These are phyloP conservation scores for Falciphora oryzae DNA, from an alignment of 2,329 filamentous ascomycete species.

Conservation along the genomic window DNA sequence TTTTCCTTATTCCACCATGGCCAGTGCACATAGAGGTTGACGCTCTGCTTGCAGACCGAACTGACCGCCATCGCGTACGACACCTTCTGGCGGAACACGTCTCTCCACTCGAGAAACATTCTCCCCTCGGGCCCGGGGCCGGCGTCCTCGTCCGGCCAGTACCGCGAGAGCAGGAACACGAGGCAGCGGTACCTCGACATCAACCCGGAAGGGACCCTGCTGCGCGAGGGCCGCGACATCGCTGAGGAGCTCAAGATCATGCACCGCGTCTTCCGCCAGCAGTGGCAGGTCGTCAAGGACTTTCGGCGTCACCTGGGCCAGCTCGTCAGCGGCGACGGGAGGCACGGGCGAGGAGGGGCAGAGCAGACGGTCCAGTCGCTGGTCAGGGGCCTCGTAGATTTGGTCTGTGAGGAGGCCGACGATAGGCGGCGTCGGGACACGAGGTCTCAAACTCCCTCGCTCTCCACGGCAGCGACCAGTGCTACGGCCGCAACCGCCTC, in stretches of 20 bases:
- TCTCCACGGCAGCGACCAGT: background rate
- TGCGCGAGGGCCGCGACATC: conserved; percentile 40
- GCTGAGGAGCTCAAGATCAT: conserved; percentile 43
- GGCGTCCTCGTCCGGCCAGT: background rate
- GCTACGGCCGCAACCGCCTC: too few relatives aligned
- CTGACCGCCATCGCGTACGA: background rate
- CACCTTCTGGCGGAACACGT: background rate
- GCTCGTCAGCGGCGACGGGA: background rate
- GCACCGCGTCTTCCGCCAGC: conserved; percentile 31
- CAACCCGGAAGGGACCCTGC: conserved; percentile 34
- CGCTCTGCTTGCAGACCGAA: background rate
- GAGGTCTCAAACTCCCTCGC: background rate
- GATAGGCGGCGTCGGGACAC: too few relatives aligned
- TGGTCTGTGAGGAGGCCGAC: background rate
- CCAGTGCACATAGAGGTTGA: background rate
- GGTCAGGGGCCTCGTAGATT: background rate
- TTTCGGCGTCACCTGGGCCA: conserved; percentile 13
- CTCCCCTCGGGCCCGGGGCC: background rate
- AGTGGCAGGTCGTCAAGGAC: conserved; percentile 25
- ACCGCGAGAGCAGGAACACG: background rate
- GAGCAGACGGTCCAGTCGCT: background rate
- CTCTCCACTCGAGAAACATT: background rate
- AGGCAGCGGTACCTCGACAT: conserved; percentile 28
- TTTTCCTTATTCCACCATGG: background rate
- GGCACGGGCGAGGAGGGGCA: too few relatives aligned